Evolutionary conservation across 2,329 filamentous ascomycete species (phyloP), one percentile per base, ranked within the genome.

Genomic region (Aspergillus ruber): DNA sequence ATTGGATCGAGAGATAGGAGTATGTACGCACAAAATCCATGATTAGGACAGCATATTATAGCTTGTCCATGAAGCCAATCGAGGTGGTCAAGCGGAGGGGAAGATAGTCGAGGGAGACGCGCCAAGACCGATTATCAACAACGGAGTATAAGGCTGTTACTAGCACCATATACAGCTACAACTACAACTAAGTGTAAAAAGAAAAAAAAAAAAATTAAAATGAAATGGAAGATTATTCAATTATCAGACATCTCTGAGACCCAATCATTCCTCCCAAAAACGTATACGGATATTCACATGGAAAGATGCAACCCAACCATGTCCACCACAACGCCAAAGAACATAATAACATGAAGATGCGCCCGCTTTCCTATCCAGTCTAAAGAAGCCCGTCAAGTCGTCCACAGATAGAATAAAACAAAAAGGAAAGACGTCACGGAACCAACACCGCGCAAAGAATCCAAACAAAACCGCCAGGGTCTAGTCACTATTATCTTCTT

Each of bases 21-120:
- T 15, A 29, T 21, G n/a, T 15, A 66, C 71, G 41, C 65, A 74
- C 72, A 64, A 74, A 71, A 59, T 74, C 71, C 72, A 74, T 71
- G 52, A 44, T 69, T 56, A 44, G 39, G 50, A 54, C 60, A 56
- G 61, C 65, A 67, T 67, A 57, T 51, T 64, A 59, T 53, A 55
- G 49, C 54, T 46, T 44, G 38, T 29, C 49, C 41, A 47, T 29
- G 25, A 29, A 29, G 25, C 25, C 25, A 29, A 10, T 51, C 51
- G 45, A 47, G 46, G 18, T 39, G 36, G 36, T 18, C 25, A 9
- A 39, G 18, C 17, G 36, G 36, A 39, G 43, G 46, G 50, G 48
- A 46, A 39, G 10, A 18, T 15, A 17, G 7, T 12, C 15, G 17
- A 18, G 36, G 10, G 36, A 39, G 8, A 39, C 36, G 36, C 36